phyloP scores from a whole-genome alignment of 345 rosid species.

The Populus pruinosa region DNA sequence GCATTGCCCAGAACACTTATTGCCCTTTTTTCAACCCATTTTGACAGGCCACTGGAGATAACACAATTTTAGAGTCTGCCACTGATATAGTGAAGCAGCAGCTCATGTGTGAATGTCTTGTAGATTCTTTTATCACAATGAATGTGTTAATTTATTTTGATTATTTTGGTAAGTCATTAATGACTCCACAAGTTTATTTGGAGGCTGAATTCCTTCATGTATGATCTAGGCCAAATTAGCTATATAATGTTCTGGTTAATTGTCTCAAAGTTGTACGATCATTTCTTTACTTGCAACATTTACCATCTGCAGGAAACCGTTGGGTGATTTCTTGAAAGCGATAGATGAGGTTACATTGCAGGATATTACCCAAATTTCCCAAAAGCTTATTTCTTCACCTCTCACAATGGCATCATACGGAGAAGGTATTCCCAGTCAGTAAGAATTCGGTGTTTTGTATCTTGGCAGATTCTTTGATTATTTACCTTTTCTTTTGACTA shows the following conservation, averaged over 20 bases:
- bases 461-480: neutral
- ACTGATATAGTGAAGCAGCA: neutral
- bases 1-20: neutral
- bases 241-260: neutral
- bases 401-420: conserved; percentile 82
- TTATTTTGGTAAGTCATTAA: neutral
- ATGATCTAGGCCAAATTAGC: neutral
- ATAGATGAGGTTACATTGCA: conserved; percentile 55
- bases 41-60: neutral
- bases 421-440: conserved; percentile 48
- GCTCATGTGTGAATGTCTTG: neutral
- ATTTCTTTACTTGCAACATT: neutral
- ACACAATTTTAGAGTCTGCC: neutral
- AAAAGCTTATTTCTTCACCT: conserved; percentile 63
- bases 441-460: neutral
- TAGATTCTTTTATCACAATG: neutral
- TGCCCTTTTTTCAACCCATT: neutral
- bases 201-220: neutral
- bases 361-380: conserved; percentile 48
- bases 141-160: neutral
- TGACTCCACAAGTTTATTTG: neutral
- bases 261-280: neutral
- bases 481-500: neutral
- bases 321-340: conserved; percentile 56
- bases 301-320: conserved; percentile 51